Conservation (phyloP, 495 filamentous ascomycete species). For the Penicillium nucicola region DNA sequence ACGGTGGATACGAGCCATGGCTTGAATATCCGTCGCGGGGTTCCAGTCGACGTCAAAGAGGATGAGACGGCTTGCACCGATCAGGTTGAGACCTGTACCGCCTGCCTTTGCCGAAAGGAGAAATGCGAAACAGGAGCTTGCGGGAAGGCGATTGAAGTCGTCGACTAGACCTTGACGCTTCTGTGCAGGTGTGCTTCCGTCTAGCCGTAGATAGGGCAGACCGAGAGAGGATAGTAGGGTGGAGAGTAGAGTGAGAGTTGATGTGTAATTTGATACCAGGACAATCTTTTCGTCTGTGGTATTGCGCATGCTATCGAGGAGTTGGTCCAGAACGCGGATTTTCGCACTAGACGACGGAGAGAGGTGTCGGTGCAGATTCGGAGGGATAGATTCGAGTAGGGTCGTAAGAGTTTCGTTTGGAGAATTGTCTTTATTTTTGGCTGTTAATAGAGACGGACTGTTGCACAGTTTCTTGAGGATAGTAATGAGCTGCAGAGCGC, state of each 20-base stretch:
- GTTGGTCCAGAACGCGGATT: slow-evolving; percentile 65
- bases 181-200: slow-evolving; percentile 64
- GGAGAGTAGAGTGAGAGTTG: slow-evolving; percentile 68
- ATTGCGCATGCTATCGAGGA: slow-evolving; percentile 60
- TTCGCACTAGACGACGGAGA: slow-evolving; percentile 64
- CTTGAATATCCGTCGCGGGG: slow-evolving; percentile 74
- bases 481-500: slow-evolving; percentile 72
- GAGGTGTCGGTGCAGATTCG: slow-evolving; percentile 53
- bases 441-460: slow-evolving; percentile 62
- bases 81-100: slow-evolving; percentile 73
- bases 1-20: slow-evolving; percentile 82
- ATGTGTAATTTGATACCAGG: slow-evolving; percentile 79
- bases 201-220: slow-evolving; percentile 67
- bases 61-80: slow-evolving; percentile 71
- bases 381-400: slow-evolving; percentile 58
- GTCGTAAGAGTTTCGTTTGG: slow-evolving; percentile 40
- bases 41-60: slow-evolving; percentile 87
- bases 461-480: slow-evolving; percentile 83
- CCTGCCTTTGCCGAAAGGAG: slow-evolving; percentile 77
- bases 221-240: slow-evolving; percentile 60
- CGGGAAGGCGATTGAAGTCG: slow-evolving; percentile 64
- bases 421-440: slow-evolving; percentile 35
- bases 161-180: slow-evolving; percentile 76
- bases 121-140: slow-evolving; percentile 64
- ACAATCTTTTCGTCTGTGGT: slow-evolving; percentile 72